Base-by-base conservation (phyloP, 805 yeast genomes). In the Pichia manshurica region DNA sequence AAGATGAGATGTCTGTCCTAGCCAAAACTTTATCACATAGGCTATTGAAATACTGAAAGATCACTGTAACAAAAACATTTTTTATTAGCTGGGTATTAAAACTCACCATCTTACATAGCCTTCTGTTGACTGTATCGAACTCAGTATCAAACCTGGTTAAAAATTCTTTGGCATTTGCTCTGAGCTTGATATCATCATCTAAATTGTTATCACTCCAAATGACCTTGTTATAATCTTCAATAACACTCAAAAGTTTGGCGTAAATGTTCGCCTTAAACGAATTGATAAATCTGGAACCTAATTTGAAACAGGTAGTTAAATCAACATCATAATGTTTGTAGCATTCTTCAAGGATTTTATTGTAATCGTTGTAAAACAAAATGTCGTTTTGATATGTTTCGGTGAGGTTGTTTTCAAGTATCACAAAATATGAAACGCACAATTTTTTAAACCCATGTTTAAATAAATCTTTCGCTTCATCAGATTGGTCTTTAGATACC, bases 291-390 rank as follows among this genome's bases (percentile, higher is more conserved):
- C 39, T 49, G 12, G 55, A 53, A 15, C 52, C 53, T 57, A 64
- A 28, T 19, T 58, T 57, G 39, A 48, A 55, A 23, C 61, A 56
- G 1, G 56, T 37, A 3, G 51, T 50, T 4, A 64, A 38, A 38
- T 61, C 58, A 32, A 55, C 47, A 1, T 46, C 31, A 38, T 55
- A 61, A 15, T 22, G 44, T 1, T 39, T 19, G 17, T 55, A 41
- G 8, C 56, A 46, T 21, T 52, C 55, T 12, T 62, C 64, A 7
- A 64, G 40, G 3, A 64, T 39, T 20, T 49, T 53, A 19, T 55
- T 54, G 45, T 49, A 65, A 46, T 67, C 71, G 46, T 66, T 64
- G 51, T 60, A 61, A 23, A 66, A 65, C 15, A 65, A 45, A 3
- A 65, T 46, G 17, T 48, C 50, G n/a, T 48, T 55, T 2, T 60